Evolutionary conservation across 352 stramenopile genomes (phyloP).

Genomic region (Globisporangium cylindrosporum): DNA sequence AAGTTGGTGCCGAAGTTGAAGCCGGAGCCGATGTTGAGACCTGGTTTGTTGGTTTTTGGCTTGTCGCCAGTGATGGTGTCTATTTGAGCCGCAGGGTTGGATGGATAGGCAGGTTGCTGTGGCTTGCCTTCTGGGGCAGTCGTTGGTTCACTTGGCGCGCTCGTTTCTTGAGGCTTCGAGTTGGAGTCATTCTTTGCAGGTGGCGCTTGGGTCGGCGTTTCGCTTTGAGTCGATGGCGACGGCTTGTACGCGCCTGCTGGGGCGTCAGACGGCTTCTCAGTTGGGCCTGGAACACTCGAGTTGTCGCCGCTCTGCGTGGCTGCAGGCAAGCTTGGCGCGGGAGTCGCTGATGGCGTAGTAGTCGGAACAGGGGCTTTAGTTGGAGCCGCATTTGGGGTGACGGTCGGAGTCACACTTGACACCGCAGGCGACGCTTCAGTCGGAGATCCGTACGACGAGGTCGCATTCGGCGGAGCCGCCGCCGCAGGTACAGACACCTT

Average conservation of each 20-base stretch:
- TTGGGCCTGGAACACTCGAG: neutral
- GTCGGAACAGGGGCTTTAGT: neutral
- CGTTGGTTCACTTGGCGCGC: neutral
- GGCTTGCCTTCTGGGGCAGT: neutral
- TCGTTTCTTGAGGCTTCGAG: neutral
- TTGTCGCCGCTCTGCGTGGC: neutral
- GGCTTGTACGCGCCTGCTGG: neutral
- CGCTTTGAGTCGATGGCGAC: neutral
- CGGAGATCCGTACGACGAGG: neutral
- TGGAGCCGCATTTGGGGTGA: neutral
- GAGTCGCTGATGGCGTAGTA: neutral
- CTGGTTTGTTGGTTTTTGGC: neutral
- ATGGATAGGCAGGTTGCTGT: neutral
- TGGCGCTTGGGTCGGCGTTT: neutral
- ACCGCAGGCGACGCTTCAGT: neutral
- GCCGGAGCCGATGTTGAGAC: neutral
- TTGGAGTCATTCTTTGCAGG: neutral
- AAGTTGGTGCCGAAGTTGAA: neutral
- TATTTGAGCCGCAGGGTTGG: neutral
- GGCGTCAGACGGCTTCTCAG: neutral
- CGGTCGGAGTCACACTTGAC: neutral
- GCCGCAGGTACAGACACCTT: neutral
- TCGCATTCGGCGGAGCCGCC: neutral
- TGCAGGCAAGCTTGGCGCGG: neutral
- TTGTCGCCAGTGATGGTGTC: neutral